Base-by-base conservation (phyloP, 345 rosid species). In the Aethionema arabicum region DNA sequence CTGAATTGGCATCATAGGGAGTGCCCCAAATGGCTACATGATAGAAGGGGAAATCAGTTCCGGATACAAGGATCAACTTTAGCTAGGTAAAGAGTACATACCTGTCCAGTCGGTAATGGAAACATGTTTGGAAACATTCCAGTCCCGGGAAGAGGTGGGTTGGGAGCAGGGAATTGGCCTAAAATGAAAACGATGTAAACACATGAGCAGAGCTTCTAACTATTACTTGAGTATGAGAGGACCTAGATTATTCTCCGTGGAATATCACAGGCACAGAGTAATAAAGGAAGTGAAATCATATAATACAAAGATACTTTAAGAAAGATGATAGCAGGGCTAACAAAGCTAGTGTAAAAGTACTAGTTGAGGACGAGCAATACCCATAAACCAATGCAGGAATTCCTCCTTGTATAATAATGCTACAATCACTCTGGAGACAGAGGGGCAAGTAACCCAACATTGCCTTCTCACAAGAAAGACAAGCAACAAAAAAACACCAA, bases 391-490 rank as follows among this genome's bases (percentile, higher is more conserved):
- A 68, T 72, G 83, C 78, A 79, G 67, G 61, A 82, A 69, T 68
- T 85, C 83, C 79, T 81, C 84, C 80, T 83, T 79, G 91, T 68
- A 77, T 77, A 85, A 70, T 68, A 77, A 78, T 72, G 88, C 85
- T 72, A 85, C 80, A 65, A 79, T 78, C 78, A 79, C 70, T 74
- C 85, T 78, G 82, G 77, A 76, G 85, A 78, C 65, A 85, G 87
- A 74, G 82, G 87, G 91, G 67, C 84, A 71, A 82, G 83, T 75
- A 80, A 74, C 84, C 85, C 91, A 71, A 85, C 77, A 74, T 77
- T 79, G 78, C 86, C 91, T 78, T 82, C 85, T 85, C 65, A 73
- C 71, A 77, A 72, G 80, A 73, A 78, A 72, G 78, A 83, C 79
- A 79, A 78, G 79, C 80, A 83, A 74, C 80, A 85, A 85, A 77